Conservation (phyloP, 495 filamentous ascomycete species). For the Pseudevernia furfuracea region DNA sequence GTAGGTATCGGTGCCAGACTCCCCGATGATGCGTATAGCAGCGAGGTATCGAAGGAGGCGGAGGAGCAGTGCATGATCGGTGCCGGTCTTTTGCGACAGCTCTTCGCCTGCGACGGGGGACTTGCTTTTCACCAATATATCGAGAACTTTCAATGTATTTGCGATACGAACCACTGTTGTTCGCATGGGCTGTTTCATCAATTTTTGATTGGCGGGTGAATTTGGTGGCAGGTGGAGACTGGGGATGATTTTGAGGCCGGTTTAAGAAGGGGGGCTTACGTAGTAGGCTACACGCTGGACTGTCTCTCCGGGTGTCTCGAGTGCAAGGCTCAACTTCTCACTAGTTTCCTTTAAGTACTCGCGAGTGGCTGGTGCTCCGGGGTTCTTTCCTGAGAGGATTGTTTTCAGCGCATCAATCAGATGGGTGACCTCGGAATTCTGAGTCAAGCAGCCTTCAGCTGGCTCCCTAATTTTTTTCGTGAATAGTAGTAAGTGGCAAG, state of each 20-base stretch:
- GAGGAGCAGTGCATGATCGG: slow-evolving; percentile 18
- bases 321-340: not conserved
- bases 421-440: not conserved
- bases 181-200: not conserved
- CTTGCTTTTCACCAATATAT: slow-evolving; percentile 17
- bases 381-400: not conserved
- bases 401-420: not conserved
- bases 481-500: too few species aligned
- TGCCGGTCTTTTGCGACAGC: slow-evolving; percentile 4
- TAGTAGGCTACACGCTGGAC: not conserved
- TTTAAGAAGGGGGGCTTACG: not conserved
- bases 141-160: not conserved
- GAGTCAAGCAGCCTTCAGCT: not conserved
- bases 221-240: not conserved
- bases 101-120: slow-evolving; percentile 12
- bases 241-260: not conserved
- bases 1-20: slow-evolving; percentile 17
- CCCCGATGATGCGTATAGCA: slow-evolving; percentile 14
- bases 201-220: not conserved
- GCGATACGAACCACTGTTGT: not conserved
- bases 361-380: not conserved
- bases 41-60: slow-evolving; percentile 21
- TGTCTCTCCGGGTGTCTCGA: not conserved
- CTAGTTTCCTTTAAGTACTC: not conserved
- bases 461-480: not conserved